phyloP scores from a whole-genome alignment of 768 basidiomycete genomes.

The Sarcomyxa edulis region DNA sequence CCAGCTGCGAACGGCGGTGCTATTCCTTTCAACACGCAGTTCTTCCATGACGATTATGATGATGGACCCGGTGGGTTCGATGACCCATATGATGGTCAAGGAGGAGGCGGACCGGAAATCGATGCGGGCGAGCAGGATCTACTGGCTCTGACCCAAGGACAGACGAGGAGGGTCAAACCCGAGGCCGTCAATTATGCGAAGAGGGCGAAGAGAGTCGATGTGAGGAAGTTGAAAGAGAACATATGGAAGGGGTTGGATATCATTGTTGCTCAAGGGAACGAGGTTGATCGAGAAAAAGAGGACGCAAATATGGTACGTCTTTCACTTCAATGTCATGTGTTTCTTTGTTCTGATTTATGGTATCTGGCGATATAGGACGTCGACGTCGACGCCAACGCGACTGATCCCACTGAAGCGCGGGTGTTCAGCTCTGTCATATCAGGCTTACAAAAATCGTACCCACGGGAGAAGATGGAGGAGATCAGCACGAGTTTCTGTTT shows the following conservation, averaged over 20 bases:
- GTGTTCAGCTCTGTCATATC: constrained; percentile 80
- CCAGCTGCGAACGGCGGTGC: constrained; percentile 43
- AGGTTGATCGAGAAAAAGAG: constrained; percentile 35
- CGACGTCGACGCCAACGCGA: constrained; percentile 41
- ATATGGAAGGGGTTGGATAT: constrained; percentile 95
- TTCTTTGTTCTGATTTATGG: not conserved
- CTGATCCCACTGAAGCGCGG: constrained; percentile 62
- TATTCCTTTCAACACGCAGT: constrained; percentile 90
- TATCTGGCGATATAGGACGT: constrained; percentile 38
- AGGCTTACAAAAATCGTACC: constrained; percentile 77
- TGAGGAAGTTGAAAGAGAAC: constrained; percentile 93
- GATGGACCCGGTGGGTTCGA: constrained; percentile 71
- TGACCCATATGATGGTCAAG: constrained; percentile 44
- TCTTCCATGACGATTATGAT: constrained; percentile 91
- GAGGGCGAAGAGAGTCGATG: constrained; percentile 94
- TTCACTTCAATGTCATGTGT: not conserved
- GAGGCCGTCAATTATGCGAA: constrained; percentile 93
- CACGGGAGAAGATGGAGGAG: constrained; percentile 92
- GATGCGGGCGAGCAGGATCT: constrained; percentile 84
- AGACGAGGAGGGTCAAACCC: constrained; percentile 74
- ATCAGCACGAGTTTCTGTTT: constrained; percentile 99
- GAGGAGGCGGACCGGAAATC: constrained; percentile 28
- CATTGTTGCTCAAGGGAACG: constrained; percentile 41
- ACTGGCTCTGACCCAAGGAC: constrained; percentile 72
- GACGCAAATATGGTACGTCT: constrained; percentile 48